These are phyloP conservation scores for Boletus sensibilis DNA, from an alignment of 768 basidiomycete species.

Conservation along the genomic window DNA sequence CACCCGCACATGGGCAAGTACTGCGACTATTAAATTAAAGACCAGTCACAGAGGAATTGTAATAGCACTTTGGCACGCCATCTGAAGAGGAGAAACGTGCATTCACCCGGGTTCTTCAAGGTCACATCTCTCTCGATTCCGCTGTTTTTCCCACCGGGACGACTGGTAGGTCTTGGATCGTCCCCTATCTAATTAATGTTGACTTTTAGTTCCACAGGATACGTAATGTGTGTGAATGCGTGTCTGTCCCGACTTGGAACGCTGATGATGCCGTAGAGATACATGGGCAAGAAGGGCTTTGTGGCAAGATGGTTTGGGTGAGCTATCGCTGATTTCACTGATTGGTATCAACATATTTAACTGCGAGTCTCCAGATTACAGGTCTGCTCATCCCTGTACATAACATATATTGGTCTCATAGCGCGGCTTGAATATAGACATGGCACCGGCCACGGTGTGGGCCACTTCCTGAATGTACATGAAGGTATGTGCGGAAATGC, in stretches of 20 bases:
- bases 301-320: conserved; percentile 88
- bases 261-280: conserved; percentile 50
- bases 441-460: conserved; percentile 94
- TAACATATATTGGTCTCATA: background rate
- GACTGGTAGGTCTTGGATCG: conserved; percentile 46
- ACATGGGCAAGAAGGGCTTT: conserved; percentile 74
- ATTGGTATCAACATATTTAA: background rate
- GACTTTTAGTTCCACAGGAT: conserved; percentile 40
- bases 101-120: conserved; percentile 90
- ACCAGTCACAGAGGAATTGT: background rate
- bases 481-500: conserved; percentile 46
- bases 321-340: conserved; percentile 14
- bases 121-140: conserved; percentile 86
- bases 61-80: conserved; percentile 85
- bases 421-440: conserved; percentile 48
- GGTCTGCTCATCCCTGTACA: conserved; percentile 34
- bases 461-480: conserved; percentile 92
- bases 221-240: conserved; percentile 44
- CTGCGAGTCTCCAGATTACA: conserved; percentile 46
- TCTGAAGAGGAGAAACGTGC: conserved; percentile 79
- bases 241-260: background rate
- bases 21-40: background rate
- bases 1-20: conserved; percentile 78
- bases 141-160: conserved; percentile 82
- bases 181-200: background rate